A percentile compares a stretch with the other conserved stretches of the same genome.
phyloP scores from a whole-genome alignment of 2,329 filamentous ascomycete genomes.

The Botrytis porri region DNA sequence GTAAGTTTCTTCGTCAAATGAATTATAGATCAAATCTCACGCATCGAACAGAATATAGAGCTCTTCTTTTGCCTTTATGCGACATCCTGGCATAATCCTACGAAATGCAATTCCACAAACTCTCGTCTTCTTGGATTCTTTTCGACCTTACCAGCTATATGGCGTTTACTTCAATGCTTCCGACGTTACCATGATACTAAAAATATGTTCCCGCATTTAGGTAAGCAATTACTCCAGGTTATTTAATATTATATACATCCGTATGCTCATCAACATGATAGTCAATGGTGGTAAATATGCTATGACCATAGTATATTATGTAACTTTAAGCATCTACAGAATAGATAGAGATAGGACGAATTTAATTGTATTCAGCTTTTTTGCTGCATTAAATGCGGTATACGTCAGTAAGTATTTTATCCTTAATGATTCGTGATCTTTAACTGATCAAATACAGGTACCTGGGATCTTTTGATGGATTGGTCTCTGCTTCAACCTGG shows the following conservation, averaged over 20 bases:
- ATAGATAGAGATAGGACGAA: slow-evolving; percentile 57
- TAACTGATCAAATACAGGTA: slow-evolving; percentile 44
- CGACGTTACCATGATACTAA: slow-evolving; percentile 83
- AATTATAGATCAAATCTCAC: slow-evolving; percentile 29
- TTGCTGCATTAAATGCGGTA: slow-evolving; percentile 76
- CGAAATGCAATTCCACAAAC: slow-evolving; percentile 79
- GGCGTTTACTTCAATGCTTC: slow-evolving; percentile 87
- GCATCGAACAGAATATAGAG: slow-evolving; percentile 66
- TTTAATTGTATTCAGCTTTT: slow-evolving; percentile 73
- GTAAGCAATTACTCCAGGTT: neutral
- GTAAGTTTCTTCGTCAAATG: slow-evolving; percentile 51
- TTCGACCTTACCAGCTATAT: slow-evolving; percentile 76
- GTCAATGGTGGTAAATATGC: slow-evolving; percentile 90
- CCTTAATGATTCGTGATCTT: neutral
- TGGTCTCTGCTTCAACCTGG: slow-evolving; percentile 85
- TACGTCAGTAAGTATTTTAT: slow-evolving; percentile 64
- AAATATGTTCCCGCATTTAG: slow-evolving; percentile 84
- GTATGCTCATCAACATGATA: neutral
- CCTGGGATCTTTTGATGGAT: slow-evolving; percentile 97
- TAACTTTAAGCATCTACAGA: slow-evolving; percentile 78
- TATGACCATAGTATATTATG: slow-evolving; percentile 77
- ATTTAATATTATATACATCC: too few species aligned
- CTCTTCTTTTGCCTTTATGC: slow-evolving; percentile 94
- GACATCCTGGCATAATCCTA: slow-evolving; percentile 68
- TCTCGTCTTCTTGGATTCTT: slow-evolving; percentile 86